Evolutionary conservation across 176 grass and related monocot genomes (phyloP).

Genomic region (Oryza coarctata): DNA sequence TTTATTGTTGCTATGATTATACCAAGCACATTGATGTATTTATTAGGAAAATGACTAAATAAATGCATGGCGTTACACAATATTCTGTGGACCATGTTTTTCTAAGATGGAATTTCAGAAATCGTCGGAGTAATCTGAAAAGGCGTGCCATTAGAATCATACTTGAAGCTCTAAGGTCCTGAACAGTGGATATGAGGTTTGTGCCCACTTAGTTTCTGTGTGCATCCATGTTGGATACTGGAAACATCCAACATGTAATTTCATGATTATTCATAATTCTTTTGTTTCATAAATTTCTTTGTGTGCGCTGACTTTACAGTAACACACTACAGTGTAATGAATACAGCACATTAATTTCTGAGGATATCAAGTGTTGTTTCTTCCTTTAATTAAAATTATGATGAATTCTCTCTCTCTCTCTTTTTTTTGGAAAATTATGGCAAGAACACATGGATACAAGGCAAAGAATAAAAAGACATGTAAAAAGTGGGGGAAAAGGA

Average conservation of each 20-base stretch:
- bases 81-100: neutral
- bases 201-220: neutral
- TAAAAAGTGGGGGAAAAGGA: neutral
- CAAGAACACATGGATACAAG: neutral
- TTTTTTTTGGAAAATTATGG: neutral
- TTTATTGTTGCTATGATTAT: neutral
- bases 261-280: neutral
- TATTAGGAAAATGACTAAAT: neutral
- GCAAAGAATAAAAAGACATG: neutral
- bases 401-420: neutral
- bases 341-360: neutral
- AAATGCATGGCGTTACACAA: neutral
- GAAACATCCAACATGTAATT: neutral
- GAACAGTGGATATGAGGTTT: neutral
- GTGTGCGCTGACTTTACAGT: neutral
- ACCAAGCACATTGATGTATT: neutral
- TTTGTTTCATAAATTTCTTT: neutral
- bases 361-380: neutral
- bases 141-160: neutral
- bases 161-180: neutral
- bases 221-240: neutral
- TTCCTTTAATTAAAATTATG: neutral
- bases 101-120: neutral
- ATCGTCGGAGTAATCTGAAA: neutral
- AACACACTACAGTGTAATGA: neutral